Evolutionary conservation across 306 rosid species (phyloP).

Genomic region (Fragaria iinumae): DNA sequence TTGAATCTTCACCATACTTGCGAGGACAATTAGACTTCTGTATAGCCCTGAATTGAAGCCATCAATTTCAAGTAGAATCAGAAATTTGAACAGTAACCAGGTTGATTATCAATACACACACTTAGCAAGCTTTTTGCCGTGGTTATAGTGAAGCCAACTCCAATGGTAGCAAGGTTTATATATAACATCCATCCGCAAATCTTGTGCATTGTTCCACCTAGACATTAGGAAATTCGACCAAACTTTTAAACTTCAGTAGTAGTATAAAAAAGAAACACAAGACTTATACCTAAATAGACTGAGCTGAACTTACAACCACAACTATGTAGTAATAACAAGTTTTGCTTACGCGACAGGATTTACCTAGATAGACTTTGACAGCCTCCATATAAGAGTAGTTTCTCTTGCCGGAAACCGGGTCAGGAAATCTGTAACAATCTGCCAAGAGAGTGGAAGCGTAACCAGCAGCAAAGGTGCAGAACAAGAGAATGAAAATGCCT

Average conservation of each 20-base stretch:
- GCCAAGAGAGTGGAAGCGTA: slow-evolving; percentile 26
- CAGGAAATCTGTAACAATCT: slow-evolving; percentile 31
- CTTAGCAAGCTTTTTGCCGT: slow-evolving; percentile 32
- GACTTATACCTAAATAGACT: not conserved
- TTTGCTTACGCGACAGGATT: not conserved
- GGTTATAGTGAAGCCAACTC: slow-evolving; percentile 28
- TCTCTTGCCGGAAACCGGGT: slow-evolving; percentile 28
- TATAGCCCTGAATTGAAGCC: slow-evolving; percentile 37
- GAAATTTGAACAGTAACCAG: not conserved
- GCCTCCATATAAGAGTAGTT: slow-evolving; percentile 36
- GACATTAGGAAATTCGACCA: not conserved
- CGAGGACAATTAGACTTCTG: slow-evolving; percentile 45
- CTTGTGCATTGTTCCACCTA: slow-evolving; percentile 24
- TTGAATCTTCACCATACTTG: slow-evolving; percentile 13
- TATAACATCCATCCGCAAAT: slow-evolving; percentile 32
- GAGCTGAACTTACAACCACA: not conserved
- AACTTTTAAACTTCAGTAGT: not conserved
- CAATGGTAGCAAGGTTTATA: slow-evolving; percentile 22
- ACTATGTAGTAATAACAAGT: too few relatives aligned
- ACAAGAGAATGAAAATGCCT: slow-evolving; percentile 14
- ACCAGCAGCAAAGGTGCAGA: slow-evolving; percentile 21
- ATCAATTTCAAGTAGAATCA: not conserved
- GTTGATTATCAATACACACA: not conserved
- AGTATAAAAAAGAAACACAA: not conserved
- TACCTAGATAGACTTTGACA: slow-evolving; percentile 30